These are phyloP conservation scores for Metschnikowia kunwiensis DNA, from an alignment of 805 yeast genomes.

Conservation along the genomic window DNA sequence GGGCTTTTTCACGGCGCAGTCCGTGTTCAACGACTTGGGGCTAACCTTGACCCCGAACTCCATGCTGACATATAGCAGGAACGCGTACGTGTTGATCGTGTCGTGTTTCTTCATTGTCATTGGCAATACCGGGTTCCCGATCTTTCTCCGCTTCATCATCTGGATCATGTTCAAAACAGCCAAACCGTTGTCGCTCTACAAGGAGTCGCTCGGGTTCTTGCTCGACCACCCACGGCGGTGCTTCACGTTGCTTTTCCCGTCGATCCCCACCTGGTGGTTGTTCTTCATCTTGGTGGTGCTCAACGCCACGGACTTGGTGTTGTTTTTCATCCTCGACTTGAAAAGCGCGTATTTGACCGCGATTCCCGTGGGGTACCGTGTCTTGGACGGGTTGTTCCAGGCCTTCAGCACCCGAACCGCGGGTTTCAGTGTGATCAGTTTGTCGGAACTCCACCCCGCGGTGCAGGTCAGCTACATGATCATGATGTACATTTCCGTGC, in stretches of 20 bases:
- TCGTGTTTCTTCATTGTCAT: constrained; percentile 71
- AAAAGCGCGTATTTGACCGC: constrained; percentile 44
- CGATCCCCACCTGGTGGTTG: constrained; percentile 95
- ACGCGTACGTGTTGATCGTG: constrained; percentile 62
- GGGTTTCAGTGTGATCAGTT: constrained; percentile 74
- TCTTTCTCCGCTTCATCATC: constrained; percentile 71
- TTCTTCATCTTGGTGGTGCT: constrained; percentile 66
- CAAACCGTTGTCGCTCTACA: constrained; percentile 57
- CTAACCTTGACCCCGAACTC: constrained; percentile 78
- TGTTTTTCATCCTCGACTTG: constrained; percentile 77
- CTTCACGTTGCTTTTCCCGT: constrained; percentile 86
- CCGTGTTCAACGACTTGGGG: constrained; percentile 85
- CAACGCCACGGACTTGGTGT: constrained; percentile 73
- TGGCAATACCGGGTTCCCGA: constrained; percentile 95
- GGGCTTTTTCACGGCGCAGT: constrained; percentile 81
- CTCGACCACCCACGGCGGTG: constrained; percentile 97
- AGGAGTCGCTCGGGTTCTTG: constrained; percentile 80
- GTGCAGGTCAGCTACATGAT: constrained; percentile 90
- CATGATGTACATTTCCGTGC: constrained; percentile 97
- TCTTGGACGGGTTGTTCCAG: constrained; percentile 83
- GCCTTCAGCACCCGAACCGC: constrained; percentile 93
- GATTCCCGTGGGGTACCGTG: constrained; percentile 63
- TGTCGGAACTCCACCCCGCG: constrained; percentile 76
- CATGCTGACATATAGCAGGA: constrained; percentile 61
- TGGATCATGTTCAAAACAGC: constrained; percentile 74